Evolutionary conservation across 108 stramenopile genomes (phyloP), one percentile per base, ranked within the genome.

Genomic region (Conticribra guillardii): DNA sequence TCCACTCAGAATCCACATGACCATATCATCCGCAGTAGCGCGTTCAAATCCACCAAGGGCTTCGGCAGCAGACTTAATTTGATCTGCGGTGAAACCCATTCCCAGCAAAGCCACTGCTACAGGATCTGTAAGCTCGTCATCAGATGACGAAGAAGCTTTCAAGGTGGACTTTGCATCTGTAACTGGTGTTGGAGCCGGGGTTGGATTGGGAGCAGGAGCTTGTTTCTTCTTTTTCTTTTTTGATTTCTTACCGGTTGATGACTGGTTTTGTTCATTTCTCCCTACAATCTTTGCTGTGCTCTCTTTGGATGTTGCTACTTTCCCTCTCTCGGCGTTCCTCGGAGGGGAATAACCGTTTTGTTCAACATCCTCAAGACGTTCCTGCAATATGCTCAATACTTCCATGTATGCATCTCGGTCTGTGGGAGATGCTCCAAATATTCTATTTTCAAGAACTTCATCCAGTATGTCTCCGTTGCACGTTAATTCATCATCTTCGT

Each of bases 1-100:
- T 46, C 55, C 79, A 54, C 78, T 84, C 11, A 94, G 76, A 61
- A 94, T 94, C 89, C 89, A 90, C 57, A 86, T 80, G 24, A 94
- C 89, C 70, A 92, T 71, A 52, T 91, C 89, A 65, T 94, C 93
- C 2, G 89, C 87, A 0, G 87, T 89, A 15, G 90, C 87, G 31
- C 81, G 78, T 53, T 83, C 78, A 31, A 79, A 84, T 21, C 93
- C 93, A 26, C 93, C 93, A 52, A 86, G 89, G 9, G 89, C 90
- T 44, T 83, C 74, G 8, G 86, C 86, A 17, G 89, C 90, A 29
- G 76, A 70, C 19, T 61, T 61, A 23, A 91, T 84, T 67, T 90
- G 90, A 11, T 84, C 86, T 29, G 74, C 70, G 16, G 82, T 51
- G 64, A 94, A 94, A 24, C 93, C 93, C 90, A 94, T 94, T 1